Conservation (phyloP, 2,329 filamentous ascomycete species). For the Fusarium sp. region DNA sequence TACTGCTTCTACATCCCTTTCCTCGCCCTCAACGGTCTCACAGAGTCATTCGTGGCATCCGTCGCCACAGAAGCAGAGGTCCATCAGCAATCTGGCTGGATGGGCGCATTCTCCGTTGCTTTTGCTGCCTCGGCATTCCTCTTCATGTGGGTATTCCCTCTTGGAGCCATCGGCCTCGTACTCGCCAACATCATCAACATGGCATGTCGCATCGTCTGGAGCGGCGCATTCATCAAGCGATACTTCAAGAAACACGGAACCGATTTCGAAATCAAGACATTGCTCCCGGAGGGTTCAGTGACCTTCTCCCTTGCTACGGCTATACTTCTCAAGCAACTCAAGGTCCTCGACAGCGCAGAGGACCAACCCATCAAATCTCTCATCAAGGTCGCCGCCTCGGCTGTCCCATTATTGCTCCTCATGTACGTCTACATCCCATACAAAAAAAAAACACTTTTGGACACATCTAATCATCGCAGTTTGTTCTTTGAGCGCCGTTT, state of each 20-base stretch:
- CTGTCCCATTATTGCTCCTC: slow-evolving; percentile 63
- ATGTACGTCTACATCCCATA: slow-evolving; percentile 66
- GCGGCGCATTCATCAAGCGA: slow-evolving; percentile 74
- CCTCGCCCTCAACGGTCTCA: slow-evolving; percentile 89
- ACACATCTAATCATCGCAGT: slow-evolving; percentile 54
- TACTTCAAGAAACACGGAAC: slow-evolving; percentile 68
- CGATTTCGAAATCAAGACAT: slow-evolving; percentile 39
- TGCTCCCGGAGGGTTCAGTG: slow-evolving; percentile 47
- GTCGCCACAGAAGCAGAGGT: slow-evolving; percentile 83
- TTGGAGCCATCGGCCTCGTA: slow-evolving; percentile 85
- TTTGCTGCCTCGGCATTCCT: slow-evolving; percentile 82
- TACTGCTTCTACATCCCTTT: slow-evolving; percentile 97
- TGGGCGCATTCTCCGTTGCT: slow-evolving; percentile 81
- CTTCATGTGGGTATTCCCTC: slow-evolving; percentile 74
- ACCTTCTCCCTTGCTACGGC: slow-evolving; percentile 45
- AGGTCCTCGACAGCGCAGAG: slow-evolving; percentile 39
- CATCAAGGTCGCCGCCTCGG: slow-evolving; percentile 61
- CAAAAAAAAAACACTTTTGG: slow-evolving; percentile 20
- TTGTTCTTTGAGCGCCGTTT: slow-evolving; percentile 66
- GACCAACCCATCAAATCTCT: slow-evolving; percentile 51
- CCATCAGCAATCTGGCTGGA: slow-evolving; percentile 82
- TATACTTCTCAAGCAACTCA: slow-evolving; percentile 43
- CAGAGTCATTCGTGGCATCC: slow-evolving; percentile 92
- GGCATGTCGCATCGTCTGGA: slow-evolving; percentile 86
- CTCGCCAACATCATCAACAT: slow-evolving; percentile 92